These are phyloP conservation scores for Botrytis sinoallii DNA, from an alignment of 2,329 filamentous ascomycete genomes.

Conservation along the genomic window DNA sequence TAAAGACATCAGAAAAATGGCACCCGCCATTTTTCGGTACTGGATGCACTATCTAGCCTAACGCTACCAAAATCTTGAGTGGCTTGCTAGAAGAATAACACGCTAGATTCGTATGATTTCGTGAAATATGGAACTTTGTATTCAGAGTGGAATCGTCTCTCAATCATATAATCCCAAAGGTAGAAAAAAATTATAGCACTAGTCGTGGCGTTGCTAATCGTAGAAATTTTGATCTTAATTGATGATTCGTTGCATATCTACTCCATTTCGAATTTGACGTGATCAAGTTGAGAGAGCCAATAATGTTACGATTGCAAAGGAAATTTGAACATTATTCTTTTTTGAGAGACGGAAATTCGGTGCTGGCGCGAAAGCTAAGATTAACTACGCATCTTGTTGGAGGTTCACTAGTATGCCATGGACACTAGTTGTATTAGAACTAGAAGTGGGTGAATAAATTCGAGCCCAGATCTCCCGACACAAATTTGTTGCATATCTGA, in stretches of 20 bases:
- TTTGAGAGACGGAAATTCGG: background rate
- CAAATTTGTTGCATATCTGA: background rate
- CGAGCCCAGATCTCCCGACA: background rate
- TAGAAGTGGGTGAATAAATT: background rate
- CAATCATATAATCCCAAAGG: background rate
- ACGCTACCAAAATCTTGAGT: background rate
- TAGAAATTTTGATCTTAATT: background rate
- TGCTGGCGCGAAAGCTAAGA: background rate
- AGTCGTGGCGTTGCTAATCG: no score
- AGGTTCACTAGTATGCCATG: background rate
- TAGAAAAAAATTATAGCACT: background rate
- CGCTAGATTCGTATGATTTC: background rate
- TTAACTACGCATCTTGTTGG: background rate
- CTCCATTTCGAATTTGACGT: background rate
- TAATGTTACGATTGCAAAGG: background rate
- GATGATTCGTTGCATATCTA: background rate
- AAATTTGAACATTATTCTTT: background rate
- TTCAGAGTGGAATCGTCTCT: background rate
- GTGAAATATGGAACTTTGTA: background rate
- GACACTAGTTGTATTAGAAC: accelerated
- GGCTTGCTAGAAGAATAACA: background rate
- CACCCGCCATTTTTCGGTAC: background rate
- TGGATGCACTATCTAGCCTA: background rate
- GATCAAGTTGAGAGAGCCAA: accelerated
- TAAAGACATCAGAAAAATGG: background rate